Conservation (phyloP, 192 early-diverging fungal species). For the Backusella macrospora region DNA sequence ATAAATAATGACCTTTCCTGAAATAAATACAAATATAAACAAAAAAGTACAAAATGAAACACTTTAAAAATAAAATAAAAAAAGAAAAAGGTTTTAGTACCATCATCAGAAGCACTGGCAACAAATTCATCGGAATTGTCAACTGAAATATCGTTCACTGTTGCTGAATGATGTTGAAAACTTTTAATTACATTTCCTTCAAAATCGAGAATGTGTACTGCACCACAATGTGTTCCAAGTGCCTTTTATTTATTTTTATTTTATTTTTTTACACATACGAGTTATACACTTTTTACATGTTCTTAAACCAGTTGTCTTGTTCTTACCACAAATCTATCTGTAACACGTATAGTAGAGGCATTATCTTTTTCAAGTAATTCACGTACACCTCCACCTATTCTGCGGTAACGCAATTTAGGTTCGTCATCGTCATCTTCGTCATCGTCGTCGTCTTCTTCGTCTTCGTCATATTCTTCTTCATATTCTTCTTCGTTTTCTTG, state of each 20-base stretch:
- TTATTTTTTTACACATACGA: not conserved
- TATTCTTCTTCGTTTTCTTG: slow-evolving; percentile 67
- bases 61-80: not conserved
- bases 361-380: slow-evolving; percentile 86
- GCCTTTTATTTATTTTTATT: slow-evolving; percentile 45
- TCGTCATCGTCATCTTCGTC: slow-evolving; percentile 70
- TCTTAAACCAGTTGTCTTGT: not conserved
- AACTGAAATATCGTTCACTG: slow-evolving; percentile 87
- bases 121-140: slow-evolving; percentile 88
- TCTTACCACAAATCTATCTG: slow-evolving; percentile 82
- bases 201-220: slow-evolving; percentile 88
- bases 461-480: slow-evolving; percentile 40
- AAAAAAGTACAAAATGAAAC: slow-evolving; percentile 2
- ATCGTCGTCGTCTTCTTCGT: slow-evolving; percentile 46
- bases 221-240: slow-evolving; percentile 91
- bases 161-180: slow-evolving; percentile 81
- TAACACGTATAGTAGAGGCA: slow-evolving; percentile 78
- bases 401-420: slow-evolving; percentile 88
- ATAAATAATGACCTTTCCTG: slow-evolving; percentile 86
- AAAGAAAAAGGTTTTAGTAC: slow-evolving; percentile 40
- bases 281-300: not conserved
- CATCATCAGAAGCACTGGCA: slow-evolving; percentile 92
- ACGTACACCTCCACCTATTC: slow-evolving; percentile 74
- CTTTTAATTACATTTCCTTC: slow-evolving; percentile 88
- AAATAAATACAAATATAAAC: not conserved